These are phyloP conservation scores for Luvunga scandens DNA, from an alignment of 345 rosid genomes.

Conservation along the genomic window DNA sequence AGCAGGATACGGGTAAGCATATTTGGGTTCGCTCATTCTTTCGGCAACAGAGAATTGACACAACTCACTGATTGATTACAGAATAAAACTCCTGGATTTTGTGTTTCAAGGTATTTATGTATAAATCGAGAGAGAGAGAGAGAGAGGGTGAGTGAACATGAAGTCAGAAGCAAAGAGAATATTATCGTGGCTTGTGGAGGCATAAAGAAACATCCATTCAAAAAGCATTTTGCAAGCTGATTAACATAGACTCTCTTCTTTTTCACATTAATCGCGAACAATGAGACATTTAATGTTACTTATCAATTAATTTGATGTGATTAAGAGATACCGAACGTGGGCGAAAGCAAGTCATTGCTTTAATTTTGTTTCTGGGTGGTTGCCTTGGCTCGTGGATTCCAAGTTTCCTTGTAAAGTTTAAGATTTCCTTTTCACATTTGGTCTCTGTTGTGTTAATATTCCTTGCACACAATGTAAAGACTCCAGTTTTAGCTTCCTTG, in stretches of 20 bases:
- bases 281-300: too few relatives aligned
- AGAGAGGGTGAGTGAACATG: too few relatives aligned
- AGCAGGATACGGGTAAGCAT: constrained; percentile 55
- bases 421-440: not conserved
- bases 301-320: not conserved
- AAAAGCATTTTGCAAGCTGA: not conserved
- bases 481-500: not conserved
- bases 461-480: constrained; percentile 14
- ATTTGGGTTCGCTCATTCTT: constrained; percentile 45
- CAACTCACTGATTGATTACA: not conserved
- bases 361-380: too few relatives aligned
- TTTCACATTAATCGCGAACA: too few relatives aligned
- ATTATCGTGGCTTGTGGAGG: not conserved
- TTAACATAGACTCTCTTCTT: too few relatives aligned
- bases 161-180: not conserved
- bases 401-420: not conserved
- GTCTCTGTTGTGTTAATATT: constrained; percentile 3
- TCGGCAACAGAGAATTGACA: not conserved
- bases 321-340: not conserved
- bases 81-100: not conserved
- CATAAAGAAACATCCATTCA: not conserved
- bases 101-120: too few relatives aligned
- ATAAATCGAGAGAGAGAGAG: too few relatives aligned
- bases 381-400: not conserved
- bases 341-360: not conserved